Conservation (phyloP, 371 early-diverging fungal genomes). For the Dichotomocladium elegans region DNA sequence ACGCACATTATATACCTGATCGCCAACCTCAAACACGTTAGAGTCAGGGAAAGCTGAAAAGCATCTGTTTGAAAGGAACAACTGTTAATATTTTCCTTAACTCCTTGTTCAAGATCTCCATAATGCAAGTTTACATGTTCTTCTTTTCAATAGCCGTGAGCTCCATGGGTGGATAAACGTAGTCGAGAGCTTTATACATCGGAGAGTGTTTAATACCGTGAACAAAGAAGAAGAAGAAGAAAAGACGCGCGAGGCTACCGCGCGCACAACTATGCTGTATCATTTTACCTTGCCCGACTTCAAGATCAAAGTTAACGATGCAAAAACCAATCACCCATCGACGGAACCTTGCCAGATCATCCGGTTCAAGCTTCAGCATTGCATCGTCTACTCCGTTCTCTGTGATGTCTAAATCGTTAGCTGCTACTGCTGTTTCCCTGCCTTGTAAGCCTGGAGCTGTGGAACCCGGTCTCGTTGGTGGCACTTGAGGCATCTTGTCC, state of each 20-base stretch:
- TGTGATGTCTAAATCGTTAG: constrained; percentile 28
- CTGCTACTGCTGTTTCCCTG: neutral
- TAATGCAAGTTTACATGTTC: constrained; percentile 61
- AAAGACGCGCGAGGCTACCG: no score
- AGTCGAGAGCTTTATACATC: constrained; percentile 63
- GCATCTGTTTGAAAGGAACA: constrained; percentile 44
- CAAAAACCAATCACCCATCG: constrained; percentile 88
- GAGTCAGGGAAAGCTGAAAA: constrained; percentile 97
- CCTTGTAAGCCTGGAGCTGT: no score
- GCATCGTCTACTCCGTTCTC: constrained; percentile 19
- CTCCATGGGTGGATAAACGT: constrained; percentile 79
- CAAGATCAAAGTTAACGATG: constrained; percentile 92
- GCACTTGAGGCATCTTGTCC: constrained; percentile 1
- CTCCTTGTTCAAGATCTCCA: neutral
- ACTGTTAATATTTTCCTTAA: neutral
- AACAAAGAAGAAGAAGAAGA: no score
- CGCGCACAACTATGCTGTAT: no score
- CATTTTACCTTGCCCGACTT: constrained; percentile 81
- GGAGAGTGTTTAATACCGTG: neutral
- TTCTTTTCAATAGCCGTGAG: constrained; percentile 73
- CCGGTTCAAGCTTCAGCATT: constrained; percentile 30
- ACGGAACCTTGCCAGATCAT: constrained; percentile 53
- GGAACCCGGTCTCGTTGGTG: neutral
- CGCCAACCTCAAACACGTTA: constrained; percentile 87
- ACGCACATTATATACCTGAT: constrained; percentile 87